phyloP scores from a whole-genome alignment of 164 flowering plant species.

The Warburgia ugandensis region DNA sequence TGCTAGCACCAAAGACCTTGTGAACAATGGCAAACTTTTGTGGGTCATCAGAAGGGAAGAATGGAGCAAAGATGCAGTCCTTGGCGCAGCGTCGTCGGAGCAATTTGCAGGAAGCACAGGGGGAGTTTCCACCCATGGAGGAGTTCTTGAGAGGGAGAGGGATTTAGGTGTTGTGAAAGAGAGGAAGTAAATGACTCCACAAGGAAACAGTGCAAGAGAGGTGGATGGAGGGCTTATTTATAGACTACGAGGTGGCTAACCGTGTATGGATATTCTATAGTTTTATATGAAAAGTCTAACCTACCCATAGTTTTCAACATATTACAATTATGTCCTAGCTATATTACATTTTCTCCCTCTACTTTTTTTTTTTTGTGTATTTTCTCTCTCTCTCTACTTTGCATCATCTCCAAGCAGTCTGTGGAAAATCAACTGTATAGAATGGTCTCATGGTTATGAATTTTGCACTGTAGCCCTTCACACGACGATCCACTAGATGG shows the following conservation, averaged over 20 bases:
- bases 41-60: constrained; percentile 79
- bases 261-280: neutral
- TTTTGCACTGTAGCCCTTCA: too few species aligned
- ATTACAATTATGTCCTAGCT: too few species aligned
- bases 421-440: neutral
- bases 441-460: neutral
- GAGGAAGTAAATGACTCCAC: neutral
- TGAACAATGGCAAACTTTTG: constrained; percentile 86
- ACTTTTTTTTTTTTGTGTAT: too few species aligned
- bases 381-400: neutral
- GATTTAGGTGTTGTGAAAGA: neutral
- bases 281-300: too few species aligned
- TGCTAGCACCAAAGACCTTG: constrained; percentile 90
- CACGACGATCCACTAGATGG: too few species aligned
- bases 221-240: neutral
- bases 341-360: too few species aligned
- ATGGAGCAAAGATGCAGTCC: constrained; percentile 87
- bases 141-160: neutral
- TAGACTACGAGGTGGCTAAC: neutral
- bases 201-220: neutral
- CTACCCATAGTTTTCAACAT: too few species aligned
- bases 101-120: constrained; percentile 92
- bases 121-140: constrained; percentile 60
- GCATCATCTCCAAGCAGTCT: neutral
- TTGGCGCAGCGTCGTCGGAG: constrained; percentile 78